These are phyloP conservation scores for Didymella segeticola DNA, from an alignment of 2,329 filamentous ascomycete genomes.

Conservation along the genomic window DNA sequence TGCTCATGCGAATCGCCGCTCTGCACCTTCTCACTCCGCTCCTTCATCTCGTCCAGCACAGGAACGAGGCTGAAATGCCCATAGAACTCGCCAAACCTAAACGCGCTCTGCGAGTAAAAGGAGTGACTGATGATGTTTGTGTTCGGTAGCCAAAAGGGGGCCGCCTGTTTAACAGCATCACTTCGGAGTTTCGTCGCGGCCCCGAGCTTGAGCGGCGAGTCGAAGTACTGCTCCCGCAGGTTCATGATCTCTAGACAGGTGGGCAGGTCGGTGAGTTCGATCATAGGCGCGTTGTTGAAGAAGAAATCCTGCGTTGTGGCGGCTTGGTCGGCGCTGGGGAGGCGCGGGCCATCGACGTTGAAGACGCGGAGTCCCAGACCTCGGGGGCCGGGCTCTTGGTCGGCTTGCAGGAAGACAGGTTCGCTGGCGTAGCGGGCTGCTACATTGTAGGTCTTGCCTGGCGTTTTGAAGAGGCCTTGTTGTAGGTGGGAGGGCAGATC, in stretches of 20 bases:
- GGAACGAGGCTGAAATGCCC: slow-evolving; percentile 41
- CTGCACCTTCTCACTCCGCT: slow-evolving; percentile 26
- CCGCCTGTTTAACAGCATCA: slow-evolving; percentile 38
- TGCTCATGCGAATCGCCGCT: slow-evolving; percentile 28
- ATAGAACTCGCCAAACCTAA: slow-evolving; percentile 39
- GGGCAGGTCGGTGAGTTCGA: slow-evolving; percentile 41
- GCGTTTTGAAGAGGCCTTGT: slow-evolving; percentile 47
- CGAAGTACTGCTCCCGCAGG: slow-evolving; percentile 38
- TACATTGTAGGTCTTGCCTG: slow-evolving; percentile 41
- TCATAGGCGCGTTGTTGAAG: slow-evolving; percentile 44
- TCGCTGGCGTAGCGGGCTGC: slow-evolving; percentile 49
- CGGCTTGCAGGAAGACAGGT: slow-evolving; percentile 46
- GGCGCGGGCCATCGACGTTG: slow-evolving; percentile 40
- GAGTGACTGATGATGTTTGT: slow-evolving; percentile 48
- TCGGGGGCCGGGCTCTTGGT: slow-evolving; percentile 46
- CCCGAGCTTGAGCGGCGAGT: slow-evolving; percentile 25
- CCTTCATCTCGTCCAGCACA: slow-evolving; percentile 27
- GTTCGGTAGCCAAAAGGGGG: slow-evolving; percentile 34
- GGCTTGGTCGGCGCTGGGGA: slow-evolving; percentile 18
- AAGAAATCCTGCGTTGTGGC: slow-evolving; percentile 38
- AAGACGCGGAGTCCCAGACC: slow-evolving; percentile 48
- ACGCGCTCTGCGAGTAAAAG: slow-evolving; percentile 42
- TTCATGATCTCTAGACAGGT: slow-evolving; percentile 44
- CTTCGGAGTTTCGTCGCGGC: slow-evolving; percentile 36
- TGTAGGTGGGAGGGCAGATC: slow-evolving; percentile 41